Conservation (phyloP, 2,329 filamentous ascomycete species). For the Phaeosphaeria sp. region DNA sequence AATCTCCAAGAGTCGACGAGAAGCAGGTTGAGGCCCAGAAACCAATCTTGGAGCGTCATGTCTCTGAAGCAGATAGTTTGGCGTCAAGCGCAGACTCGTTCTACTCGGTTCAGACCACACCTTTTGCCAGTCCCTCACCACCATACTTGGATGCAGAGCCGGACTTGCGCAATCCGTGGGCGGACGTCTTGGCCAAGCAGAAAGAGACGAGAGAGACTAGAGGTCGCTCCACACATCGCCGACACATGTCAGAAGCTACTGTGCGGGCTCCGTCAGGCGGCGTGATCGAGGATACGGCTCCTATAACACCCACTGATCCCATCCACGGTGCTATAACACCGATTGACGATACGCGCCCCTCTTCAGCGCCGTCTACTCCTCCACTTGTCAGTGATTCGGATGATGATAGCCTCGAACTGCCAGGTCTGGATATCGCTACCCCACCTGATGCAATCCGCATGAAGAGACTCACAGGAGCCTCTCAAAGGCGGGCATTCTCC, state of each 20-base stretch:
- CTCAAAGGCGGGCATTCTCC: conserved; percentile 65
- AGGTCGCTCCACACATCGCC: conserved; percentile 42
- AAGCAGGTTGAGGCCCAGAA: conserved; percentile 9
- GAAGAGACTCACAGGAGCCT: conserved; percentile 58
- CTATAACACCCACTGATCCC: conserved; percentile 30
- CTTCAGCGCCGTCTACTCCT: conserved; percentile 52
- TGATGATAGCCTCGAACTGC: conserved; percentile 51
- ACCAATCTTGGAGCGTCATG: conserved; percentile 25
- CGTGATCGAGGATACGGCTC: conserved; percentile 15
- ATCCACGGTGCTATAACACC: conserved; percentile 24
- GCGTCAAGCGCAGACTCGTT: conserved; percentile 47
- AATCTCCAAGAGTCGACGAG: conserved; percentile 15
- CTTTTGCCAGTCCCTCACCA: conserved; percentile 35
- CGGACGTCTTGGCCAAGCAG: conserved; percentile 13
- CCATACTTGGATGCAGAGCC: conserved; percentile 39
- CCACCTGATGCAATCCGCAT: conserved; percentile 47
- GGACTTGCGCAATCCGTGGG: conserved; percentile 38
- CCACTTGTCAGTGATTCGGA: conserved; percentile 54
- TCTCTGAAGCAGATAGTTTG: conserved; percentile 41
- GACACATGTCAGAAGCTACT: conserved; percentile 46
- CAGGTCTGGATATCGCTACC: conserved; percentile 48
- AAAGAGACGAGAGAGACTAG: conserved; percentile 27
- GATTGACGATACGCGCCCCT: conserved; percentile 28
- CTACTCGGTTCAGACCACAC: conserved; percentile 40
- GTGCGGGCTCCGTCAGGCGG: conserved; percentile 33